Percentiles rank a stretch among this genome's conserved stretches.
Evolutionary conservation across 495 filamentous ascomycete species (phyloP).

Genomic region (Penicillium fimorum): DNA sequence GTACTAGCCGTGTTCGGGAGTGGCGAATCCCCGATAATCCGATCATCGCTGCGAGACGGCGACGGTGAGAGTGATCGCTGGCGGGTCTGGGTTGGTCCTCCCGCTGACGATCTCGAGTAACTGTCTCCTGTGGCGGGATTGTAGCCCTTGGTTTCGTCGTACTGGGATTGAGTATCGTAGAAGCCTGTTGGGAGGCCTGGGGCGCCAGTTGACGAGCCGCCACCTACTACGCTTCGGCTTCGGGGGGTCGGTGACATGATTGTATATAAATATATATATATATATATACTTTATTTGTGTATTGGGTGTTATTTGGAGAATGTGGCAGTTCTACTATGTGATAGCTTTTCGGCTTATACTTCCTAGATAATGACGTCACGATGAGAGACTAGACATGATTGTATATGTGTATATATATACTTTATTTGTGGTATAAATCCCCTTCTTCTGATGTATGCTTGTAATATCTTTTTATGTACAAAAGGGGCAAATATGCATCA

Average conservation of each 20-base stretch:
- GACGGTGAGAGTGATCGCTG: slow-evolving; percentile 10
- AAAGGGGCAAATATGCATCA: background rate
- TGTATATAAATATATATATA: background rate
- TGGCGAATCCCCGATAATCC: slow-evolving; percentile 11
- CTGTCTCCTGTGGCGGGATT: slow-evolving; percentile 32
- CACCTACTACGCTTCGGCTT: slow-evolving; percentile 3
- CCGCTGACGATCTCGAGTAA: slow-evolving; percentile 17
- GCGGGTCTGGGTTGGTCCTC: slow-evolving; percentile 8
- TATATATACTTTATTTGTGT: background rate
- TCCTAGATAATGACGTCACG: slow-evolving; percentile 21
- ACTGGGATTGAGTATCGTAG: slow-evolving; percentile 20
- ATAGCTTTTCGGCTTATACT: background rate
- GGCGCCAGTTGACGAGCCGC: slow-evolving; percentile 34
- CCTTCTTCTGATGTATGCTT: background rate
- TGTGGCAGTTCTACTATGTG: background rate
- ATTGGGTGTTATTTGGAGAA: background rate
- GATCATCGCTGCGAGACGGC: slow-evolving; percentile 14
- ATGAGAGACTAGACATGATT: background rate
- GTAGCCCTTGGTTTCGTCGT: slow-evolving; percentile 22
- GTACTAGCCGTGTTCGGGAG: slow-evolving; percentile 20
- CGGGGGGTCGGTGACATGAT: background rate
- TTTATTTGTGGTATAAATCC: too few relatives aligned
- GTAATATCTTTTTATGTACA: background rate
- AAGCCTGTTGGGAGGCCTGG: slow-evolving; percentile 23
- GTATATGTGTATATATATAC: too few relatives aligned